phyloP scores from a whole-genome alignment of 495 filamentous ascomycete genomes.

The Corynascus novoguineensis region DNA sequence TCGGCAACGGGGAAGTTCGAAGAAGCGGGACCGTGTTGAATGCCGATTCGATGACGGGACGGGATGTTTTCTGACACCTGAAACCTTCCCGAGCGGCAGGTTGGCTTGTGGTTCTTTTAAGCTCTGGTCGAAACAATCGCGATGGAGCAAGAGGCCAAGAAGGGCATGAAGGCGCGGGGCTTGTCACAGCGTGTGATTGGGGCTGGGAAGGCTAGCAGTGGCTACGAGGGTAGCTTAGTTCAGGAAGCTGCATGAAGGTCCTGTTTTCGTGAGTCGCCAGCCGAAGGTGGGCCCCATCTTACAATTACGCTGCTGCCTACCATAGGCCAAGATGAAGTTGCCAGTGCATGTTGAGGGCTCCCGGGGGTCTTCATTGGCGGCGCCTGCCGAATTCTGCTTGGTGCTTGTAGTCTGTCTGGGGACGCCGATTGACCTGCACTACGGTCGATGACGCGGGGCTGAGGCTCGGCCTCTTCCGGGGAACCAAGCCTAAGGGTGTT shows the following conservation, averaged over 20 bases:
- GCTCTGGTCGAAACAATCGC: not conserved
- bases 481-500: not conserved
- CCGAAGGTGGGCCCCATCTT: not conserved
- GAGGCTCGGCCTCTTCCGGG: not conserved
- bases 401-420: not conserved
- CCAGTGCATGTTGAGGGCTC: not conserved
- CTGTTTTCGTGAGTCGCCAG: slow-evolving; percentile 1
- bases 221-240: no score
- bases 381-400: slow-evolving; percentile 1
- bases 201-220: slow-evolving; percentile 4
- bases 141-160: not conserved
- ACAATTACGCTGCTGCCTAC: slow-evolving; percentile 5
- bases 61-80: not conserved
- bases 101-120: not conserved
- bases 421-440: not conserved
- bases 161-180: not conserved
- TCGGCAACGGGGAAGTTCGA: no score
- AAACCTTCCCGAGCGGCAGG: not conserved
- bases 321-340: not conserved
- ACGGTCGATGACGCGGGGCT: not conserved
- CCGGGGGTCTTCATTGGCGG: not conserved
- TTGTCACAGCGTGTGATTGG: not conserved
- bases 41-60: no score
- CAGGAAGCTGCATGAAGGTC: slow-evolving; percentile 9
- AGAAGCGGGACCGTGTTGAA: no score